phyloP scores from a whole-genome alignment of 2,329 filamentous ascomycete genomes.

The Hansfordia pulvinata region DNA sequence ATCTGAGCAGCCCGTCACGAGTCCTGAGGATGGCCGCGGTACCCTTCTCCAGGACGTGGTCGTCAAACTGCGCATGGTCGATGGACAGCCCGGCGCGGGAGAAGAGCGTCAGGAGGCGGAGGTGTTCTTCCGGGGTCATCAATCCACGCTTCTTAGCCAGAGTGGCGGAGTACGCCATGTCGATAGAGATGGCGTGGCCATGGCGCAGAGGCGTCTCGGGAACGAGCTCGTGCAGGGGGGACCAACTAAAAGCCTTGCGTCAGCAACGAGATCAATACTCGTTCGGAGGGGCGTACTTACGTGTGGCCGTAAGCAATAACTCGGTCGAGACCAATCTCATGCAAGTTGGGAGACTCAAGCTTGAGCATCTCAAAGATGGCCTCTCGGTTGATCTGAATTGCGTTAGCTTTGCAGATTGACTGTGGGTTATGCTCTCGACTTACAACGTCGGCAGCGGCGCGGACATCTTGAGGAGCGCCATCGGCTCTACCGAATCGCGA shows the following conservation, averaged over 20 bases:
- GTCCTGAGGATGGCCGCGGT: constrained; percentile 60
- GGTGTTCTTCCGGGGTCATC: constrained; percentile 45
- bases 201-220: constrained; percentile 56
- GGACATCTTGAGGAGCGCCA: constrained; percentile 38
- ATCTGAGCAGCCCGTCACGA: constrained; percentile 52
- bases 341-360: constrained; percentile 59
- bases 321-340: constrained; percentile 58
- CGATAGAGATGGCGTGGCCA: constrained; percentile 61
- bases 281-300: constrained; percentile 22
- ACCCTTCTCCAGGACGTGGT: constrained; percentile 48
- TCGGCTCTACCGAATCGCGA: constrained; percentile 51
- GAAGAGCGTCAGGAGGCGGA: constrained; percentile 50
- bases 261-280: background rate
- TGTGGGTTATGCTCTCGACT: constrained; percentile 1
- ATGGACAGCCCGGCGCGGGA: constrained; percentile 58
- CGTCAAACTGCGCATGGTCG: constrained; percentile 56
- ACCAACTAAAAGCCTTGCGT: constrained; percentile 36
- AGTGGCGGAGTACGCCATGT: constrained; percentile 64
- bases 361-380: constrained; percentile 62
- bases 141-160: constrained; percentile 50
- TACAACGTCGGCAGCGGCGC: constrained; percentile 40
- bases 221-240: constrained; percentile 56
- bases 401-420: background rate
- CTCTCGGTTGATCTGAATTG: constrained; percentile 44
- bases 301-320: constrained; percentile 66